Evolutionary conservation across 129 eudicot genomes (phyloP).

Genomic region (Flaveria bidentis): DNA sequence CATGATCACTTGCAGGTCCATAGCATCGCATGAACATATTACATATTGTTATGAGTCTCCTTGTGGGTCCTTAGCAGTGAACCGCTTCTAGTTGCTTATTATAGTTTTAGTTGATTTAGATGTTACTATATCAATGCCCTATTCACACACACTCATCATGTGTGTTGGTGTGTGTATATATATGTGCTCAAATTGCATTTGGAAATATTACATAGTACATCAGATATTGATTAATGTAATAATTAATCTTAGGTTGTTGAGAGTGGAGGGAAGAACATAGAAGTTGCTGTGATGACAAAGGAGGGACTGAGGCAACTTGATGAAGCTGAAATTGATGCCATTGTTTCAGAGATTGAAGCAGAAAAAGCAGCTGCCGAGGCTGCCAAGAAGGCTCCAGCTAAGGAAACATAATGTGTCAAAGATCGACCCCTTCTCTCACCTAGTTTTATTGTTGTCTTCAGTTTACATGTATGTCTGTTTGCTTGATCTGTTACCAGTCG

Average conservation of each 20-base stretch:
- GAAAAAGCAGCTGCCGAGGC: constrained; percentile 99
- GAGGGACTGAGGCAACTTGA: constrained; percentile 89
- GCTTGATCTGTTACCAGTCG: constrained; percentile 4
- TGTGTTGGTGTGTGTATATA: neutral
- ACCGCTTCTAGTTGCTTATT: neutral
- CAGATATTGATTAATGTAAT: neutral
- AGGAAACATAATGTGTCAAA: constrained; percentile 48
- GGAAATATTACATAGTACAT: neutral
- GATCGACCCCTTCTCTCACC: neutral
- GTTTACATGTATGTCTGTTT: constrained; percentile 25
- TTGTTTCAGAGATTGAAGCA: constrained; percentile 94
- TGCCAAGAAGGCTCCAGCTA: constrained; percentile 86
- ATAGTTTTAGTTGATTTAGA: neutral
- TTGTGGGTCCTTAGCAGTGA: neutral
- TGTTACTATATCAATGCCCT: neutral
- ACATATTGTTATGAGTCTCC: neutral
- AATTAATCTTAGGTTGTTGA: constrained; percentile 70
- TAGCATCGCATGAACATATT: neutral
- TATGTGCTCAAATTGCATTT: neutral
- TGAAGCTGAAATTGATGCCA: constrained; percentile 90
- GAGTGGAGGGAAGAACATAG: constrained; percentile 98
- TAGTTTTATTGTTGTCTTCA: constrained; percentile 11
- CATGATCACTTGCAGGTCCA: neutral
- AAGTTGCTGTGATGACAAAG: constrained; percentile 97
- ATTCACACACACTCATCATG: neutral